phyloP scores from a whole-genome alignment of 1,284 basidiomycete genomes.

The Porogramme epimiltina region DNA sequence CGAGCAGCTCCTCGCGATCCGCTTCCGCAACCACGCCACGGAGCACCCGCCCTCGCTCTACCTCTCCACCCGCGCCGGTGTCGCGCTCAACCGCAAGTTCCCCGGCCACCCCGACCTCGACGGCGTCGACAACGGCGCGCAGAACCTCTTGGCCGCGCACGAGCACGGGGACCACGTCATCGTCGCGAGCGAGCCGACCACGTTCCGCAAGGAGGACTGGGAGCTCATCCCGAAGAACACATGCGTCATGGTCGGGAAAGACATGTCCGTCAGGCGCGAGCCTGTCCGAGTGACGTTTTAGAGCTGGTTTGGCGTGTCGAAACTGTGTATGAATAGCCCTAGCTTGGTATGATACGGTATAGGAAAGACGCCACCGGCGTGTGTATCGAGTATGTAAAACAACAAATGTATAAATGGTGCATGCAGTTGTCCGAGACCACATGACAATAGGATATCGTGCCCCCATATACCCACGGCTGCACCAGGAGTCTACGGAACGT shows the following conservation, averaged over 20 bases:
- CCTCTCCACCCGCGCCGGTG: slow-evolving; percentile 38
- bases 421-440: too few relatives aligned
- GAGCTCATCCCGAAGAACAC: slow-evolving; percentile 35
- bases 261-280: slow-evolving; percentile 27
- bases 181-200: slow-evolving; percentile 39
- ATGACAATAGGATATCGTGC: too few relatives aligned
- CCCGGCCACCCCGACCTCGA: slow-evolving; percentile 37
- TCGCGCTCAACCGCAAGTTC: slow-evolving; percentile 39
- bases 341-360: too few relatives aligned
- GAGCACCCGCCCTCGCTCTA: slow-evolving; percentile 40
- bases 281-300: slow-evolving; percentile 24
- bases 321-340: too few relatives aligned
- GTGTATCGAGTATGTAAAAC: not conserved
- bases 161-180: slow-evolving; percentile 38
- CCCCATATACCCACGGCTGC: not conserved
- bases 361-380: too few relatives aligned
- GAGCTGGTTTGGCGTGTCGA: too few relatives aligned
- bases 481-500: not conserved
- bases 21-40: slow-evolving; percentile 37
- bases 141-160: slow-evolving; percentile 25
- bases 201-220: slow-evolving; percentile 36
- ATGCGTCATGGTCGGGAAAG: slow-evolving; percentile 34
- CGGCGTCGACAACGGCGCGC: slow-evolving; percentile 20
- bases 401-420: not conserved
- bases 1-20: slow-evolving; percentile 33